These are phyloP conservation scores for Gynochthodes officinalis DNA, from an alignment of 257 asterid genomes.

Conservation along the genomic window DNA sequence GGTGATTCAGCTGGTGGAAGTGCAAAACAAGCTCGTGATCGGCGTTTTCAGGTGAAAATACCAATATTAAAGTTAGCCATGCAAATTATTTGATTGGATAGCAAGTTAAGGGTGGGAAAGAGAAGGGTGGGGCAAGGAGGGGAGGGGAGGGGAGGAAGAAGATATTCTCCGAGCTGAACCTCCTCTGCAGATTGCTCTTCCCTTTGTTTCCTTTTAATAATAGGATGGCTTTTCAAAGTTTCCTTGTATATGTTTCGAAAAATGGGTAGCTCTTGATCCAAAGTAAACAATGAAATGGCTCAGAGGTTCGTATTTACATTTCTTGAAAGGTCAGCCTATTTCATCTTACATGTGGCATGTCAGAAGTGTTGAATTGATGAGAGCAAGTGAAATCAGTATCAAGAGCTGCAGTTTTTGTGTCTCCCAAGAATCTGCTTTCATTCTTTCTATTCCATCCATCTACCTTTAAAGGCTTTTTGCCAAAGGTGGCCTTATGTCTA, in stretches of 20 bases:
- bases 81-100: too few relatives aligned
- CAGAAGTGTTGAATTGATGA: not conserved
- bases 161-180: not conserved
- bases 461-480: not conserved
- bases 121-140: not conserved
- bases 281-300: not conserved
- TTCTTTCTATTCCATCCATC: not conserved
- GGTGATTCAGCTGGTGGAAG: conserved; percentile 99
- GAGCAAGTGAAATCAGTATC: not conserved
- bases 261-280: not conserved
- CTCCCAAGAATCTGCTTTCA: not conserved
- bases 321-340: not conserved
- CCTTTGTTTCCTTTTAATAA: not conserved
- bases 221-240: too few relatives aligned
- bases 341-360: not conserved
- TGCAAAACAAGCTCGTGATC: conserved; percentile 99
- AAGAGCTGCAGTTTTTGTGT: not conserved
- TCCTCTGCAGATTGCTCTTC: not conserved
- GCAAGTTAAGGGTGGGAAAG: not conserved
- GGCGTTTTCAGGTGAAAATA: conserved; percentile 85
- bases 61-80: not conserved
- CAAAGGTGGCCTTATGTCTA: not conserved
- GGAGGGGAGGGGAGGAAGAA: not conserved
- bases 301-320: not conserved
- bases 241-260: not conserved